phyloP scores from a whole-genome alignment of 441 rosid genomes.

The Arabidopsis lyrata region DNA sequence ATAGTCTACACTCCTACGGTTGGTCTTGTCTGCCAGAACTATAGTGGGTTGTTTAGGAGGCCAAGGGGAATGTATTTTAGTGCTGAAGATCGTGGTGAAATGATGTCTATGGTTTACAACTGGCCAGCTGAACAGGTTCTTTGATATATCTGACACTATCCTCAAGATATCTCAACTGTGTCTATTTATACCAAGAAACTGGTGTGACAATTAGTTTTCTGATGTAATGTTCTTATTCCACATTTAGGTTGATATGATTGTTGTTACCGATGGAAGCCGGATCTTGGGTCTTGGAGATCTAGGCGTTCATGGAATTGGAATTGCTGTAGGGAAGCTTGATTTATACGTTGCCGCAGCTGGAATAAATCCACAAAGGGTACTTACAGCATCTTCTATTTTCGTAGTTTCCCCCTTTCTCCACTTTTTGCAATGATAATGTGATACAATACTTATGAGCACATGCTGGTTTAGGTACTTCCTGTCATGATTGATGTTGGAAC shows the following conservation, averaged over 20 bases:
- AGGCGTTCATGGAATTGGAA: conserved; percentile 98
- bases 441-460: conserved; percentile 5
- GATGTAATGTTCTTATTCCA: background rate
- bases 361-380: conserved; percentile 98
- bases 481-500: conserved; percentile 99
- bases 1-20: conserved; percentile 99
- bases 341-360: conserved; percentile 99
- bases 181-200: background rate
- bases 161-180: conserved; percentile 3
- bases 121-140: conserved; percentile 99
- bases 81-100: conserved; percentile 97
- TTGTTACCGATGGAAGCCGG: conserved; percentile 99
- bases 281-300: conserved; percentile 99
- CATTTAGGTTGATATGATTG: conserved; percentile 98
- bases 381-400: conserved; percentile 7
- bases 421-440: background rate
- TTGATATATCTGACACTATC: conserved; percentile 8
- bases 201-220: conserved; percentile 16
- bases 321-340: conserved; percentile 96
- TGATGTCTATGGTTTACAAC: conserved; percentile 99
- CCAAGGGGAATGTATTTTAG: conserved; percentile 99
- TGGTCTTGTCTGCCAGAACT: conserved; percentile 97
- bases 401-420: conserved; percentile 15
- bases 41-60: conserved; percentile 96
- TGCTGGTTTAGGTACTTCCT: conserved; percentile 83